Evolutionary conservation across 768 basidiomycete species (phyloP).

Genomic region (Lactarius deliciosus): DNA sequence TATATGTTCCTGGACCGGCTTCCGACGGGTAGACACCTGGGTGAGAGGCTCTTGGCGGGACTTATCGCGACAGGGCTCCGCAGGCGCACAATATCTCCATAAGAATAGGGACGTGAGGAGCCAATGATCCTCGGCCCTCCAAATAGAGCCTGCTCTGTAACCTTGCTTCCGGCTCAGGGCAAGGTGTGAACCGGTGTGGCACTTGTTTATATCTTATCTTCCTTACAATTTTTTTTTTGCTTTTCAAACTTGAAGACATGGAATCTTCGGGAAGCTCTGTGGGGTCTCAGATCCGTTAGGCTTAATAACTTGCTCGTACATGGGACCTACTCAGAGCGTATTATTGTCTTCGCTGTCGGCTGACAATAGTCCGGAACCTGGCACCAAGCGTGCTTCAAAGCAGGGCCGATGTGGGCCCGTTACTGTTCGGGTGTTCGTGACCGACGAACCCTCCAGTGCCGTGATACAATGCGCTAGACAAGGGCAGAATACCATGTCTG

Average conservation of each 20-base stretch:
- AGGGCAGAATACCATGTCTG: constrained; percentile 2
- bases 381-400: not conserved
- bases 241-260: not conserved
- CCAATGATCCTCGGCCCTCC: not conserved
- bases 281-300: constrained; percentile 1
- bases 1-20: not conserved
- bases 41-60: not conserved
- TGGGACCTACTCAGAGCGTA: not conserved
- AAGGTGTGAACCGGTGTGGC: not conserved
- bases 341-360: not conserved
- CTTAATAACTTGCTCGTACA: not conserved
- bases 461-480: not conserved
- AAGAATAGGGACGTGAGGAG: not conserved
- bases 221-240: not conserved
- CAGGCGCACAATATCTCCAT: not conserved
- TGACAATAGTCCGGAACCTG: not conserved
- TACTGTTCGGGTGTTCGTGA: not conserved
- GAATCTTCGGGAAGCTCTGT: constrained; percentile 13
- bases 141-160: not conserved
- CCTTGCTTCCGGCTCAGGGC: not conserved
- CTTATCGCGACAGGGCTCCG: not conserved
- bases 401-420: not conserved
- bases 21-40: not conserved
- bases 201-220: not conserved
- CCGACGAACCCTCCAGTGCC: not conserved